phyloP scores from a whole-genome alignment of 495 filamentous ascomycete species.

The Penicillium daleae region DNA sequence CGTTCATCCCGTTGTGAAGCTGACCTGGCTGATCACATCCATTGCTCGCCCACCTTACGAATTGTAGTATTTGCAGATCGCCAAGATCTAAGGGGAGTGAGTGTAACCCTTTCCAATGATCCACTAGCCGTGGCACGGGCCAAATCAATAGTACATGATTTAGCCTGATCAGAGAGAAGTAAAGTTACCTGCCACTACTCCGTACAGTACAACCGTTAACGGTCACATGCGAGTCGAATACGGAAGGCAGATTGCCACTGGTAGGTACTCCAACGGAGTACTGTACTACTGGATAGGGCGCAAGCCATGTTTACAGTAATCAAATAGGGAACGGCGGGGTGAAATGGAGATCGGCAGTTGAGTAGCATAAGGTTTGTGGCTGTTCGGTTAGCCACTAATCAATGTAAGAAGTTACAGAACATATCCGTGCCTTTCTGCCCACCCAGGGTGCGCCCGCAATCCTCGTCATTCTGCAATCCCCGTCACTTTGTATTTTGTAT shows the following conservation, averaged over 20 bases:
- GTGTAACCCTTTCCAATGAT: neutral
- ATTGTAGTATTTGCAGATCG: neutral
- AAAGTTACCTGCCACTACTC: neutral
- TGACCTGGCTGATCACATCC: neutral
- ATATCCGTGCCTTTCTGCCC: too few relatives aligned
- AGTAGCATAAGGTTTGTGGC: neutral
- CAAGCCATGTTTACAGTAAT: neutral
- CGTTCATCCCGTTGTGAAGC: neutral
- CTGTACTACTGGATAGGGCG: neutral
- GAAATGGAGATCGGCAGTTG: constrained; percentile 4
- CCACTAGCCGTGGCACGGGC: neutral
- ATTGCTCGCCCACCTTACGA: neutral
- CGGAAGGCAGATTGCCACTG: neutral
- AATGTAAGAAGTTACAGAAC: too few relatives aligned
- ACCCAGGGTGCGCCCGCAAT: too few relatives aligned
- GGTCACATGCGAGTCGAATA: neutral
- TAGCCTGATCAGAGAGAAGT: neutral
- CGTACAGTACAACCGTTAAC: too few relatives aligned
- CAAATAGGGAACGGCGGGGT: neutral
- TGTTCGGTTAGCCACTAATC: neutral
- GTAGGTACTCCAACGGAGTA: too few relatives aligned
- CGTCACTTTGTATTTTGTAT: too few relatives aligned
- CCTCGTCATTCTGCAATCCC: too few relatives aligned
- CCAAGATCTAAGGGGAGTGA: neutral
- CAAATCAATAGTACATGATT: neutral